Evolutionary conservation across 2,329 filamentous ascomycete genomes (phyloP).

Genomic region (Intubia oerlemansii): DNA sequence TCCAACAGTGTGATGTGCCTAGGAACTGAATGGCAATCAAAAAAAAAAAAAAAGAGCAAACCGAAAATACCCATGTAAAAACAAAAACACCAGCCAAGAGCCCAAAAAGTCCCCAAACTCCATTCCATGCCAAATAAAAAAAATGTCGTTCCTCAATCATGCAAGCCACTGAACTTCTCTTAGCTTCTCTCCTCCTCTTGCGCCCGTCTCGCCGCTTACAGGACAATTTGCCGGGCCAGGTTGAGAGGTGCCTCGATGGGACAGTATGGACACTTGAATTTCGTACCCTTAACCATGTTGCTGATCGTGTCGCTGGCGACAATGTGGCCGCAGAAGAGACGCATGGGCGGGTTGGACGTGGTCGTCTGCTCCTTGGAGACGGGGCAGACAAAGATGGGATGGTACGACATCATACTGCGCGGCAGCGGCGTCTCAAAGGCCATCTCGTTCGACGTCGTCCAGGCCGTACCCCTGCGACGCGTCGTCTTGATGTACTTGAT

Average conservation of each 20-base stretch:
- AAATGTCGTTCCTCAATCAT: too few species aligned
- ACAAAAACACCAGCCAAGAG: not conserved
- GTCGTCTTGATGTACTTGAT: slow-evolving; percentile 78
- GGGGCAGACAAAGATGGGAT: slow-evolving; percentile 93
- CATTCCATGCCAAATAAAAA: too few species aligned
- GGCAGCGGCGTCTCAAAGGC: slow-evolving; percentile 48
- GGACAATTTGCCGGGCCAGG: slow-evolving; percentile 57
- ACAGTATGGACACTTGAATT: slow-evolving; percentile 95
- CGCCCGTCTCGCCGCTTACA: too few species aligned
- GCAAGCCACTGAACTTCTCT: too few species aligned
- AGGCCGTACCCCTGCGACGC: slow-evolving; percentile 70
- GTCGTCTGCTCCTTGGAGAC: slow-evolving; percentile 94
- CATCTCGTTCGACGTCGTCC: slow-evolving; percentile 80
- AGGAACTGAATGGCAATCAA: too few species aligned
- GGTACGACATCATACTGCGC: slow-evolving; percentile 49
- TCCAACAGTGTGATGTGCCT: too few species aligned
- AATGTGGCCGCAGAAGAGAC: slow-evolving; percentile 89
- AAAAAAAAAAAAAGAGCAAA: not conserved
- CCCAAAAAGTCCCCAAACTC: too few species aligned
- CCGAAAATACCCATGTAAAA: not conserved
- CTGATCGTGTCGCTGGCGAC: slow-evolving; percentile 69
- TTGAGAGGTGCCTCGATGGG: slow-evolving; percentile 60
- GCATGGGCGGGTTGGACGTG: slow-evolving; percentile 83
- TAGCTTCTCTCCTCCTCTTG: too few species aligned
- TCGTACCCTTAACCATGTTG: slow-evolving; percentile 53